Percentiles rank a stretch among this genome's conserved stretches.
Evolutionary conservation across 176 grass and related monocot species (phyloP).

Genomic region (Areca catechu): DNA sequence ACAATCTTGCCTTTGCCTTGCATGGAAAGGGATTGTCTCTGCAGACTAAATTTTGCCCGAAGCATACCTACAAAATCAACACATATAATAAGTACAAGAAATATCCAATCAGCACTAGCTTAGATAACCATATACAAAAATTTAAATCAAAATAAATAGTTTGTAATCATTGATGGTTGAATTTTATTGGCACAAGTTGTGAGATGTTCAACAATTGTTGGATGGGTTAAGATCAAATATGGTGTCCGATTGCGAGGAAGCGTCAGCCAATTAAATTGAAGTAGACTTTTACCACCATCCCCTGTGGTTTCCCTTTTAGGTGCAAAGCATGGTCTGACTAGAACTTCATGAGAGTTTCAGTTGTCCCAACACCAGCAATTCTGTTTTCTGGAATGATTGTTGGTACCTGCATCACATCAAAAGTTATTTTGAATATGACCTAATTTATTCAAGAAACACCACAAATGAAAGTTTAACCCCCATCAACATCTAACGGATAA

Average conservation of each 20-base stretch:
- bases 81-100: too few species aligned
- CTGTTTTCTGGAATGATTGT: constrained; percentile 63
- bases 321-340: constrained; percentile 52
- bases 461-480: too few species aligned
- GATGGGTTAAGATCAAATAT: too few species aligned
- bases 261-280: neutral
- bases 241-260: too few species aligned
- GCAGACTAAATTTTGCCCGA: constrained; percentile 82
- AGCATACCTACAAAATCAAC: constrained; percentile 39
- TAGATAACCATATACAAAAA: too few species aligned
- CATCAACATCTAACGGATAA: too few species aligned
- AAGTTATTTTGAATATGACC: neutral
- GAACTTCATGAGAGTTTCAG: constrained; percentile 64
- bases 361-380: constrained; percentile 47
- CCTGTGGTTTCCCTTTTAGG: constrained; percentile 46
- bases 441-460: too few species aligned
- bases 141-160: too few species aligned
- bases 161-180: too few species aligned
- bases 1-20: constrained; percentile 31
- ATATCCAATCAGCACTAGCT: too few species aligned
- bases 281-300: constrained; percentile 30
- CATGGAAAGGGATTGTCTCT: constrained; percentile 40
- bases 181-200: too few species aligned
- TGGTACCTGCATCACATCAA: constrained; percentile 43
- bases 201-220: too few species aligned